Base-by-base conservation (phyloP, 208 protist species). In the Porcisia hertigi region DNA sequence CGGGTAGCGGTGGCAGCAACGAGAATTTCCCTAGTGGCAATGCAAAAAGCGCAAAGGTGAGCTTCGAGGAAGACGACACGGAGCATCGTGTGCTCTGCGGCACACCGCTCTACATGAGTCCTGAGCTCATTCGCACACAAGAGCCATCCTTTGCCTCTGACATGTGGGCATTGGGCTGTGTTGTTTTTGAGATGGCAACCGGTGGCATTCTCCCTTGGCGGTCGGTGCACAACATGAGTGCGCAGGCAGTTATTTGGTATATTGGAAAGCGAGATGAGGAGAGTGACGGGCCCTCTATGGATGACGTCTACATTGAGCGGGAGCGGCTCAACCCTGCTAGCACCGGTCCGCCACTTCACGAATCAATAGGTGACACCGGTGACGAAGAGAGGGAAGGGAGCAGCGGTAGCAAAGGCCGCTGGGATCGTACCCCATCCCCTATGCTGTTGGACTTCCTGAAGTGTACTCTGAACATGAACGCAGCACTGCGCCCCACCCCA, bases 131-230 rank as follows among this genome's bases (percentile, higher is more conserved):
- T 62, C 80, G 81, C 49, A 91, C 77, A 16, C 80, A 89, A 60
- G 78, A 81, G 41, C 85, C 90, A 34, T 88, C 90, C 23, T 84
- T 84, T 58, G 92, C 90, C 20, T 92, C 89, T 5, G 94, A 98
- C 73, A 89, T 98, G 25, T 98, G 95, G 94, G 88, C 88, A 1
- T 67, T 98, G 25, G 94, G 95, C 8, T 96, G 91, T 76, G 91
- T 95, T 49, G 90, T 98, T 49, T 93, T 85, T 60, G 95, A 98
- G 79, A 97, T 98, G 93, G 87, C 91, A 6, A 96, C 92, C 45
- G 92, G 92, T 12, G 88, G 88, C n/a, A 64, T 89, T 18, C 87
- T 95, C 20, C 93, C 88, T 69, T 96, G 82, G 82, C 75, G 78
- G 5, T 80, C 93, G 45, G 59, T 94, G 11, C 86, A 88, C 76